Percentiles rank a stretch among this genome's conserved stretches.
phyloP scores from a whole-genome alignment of 176 grass and related monocot species.

The Coix lacrymajobi region DNA sequence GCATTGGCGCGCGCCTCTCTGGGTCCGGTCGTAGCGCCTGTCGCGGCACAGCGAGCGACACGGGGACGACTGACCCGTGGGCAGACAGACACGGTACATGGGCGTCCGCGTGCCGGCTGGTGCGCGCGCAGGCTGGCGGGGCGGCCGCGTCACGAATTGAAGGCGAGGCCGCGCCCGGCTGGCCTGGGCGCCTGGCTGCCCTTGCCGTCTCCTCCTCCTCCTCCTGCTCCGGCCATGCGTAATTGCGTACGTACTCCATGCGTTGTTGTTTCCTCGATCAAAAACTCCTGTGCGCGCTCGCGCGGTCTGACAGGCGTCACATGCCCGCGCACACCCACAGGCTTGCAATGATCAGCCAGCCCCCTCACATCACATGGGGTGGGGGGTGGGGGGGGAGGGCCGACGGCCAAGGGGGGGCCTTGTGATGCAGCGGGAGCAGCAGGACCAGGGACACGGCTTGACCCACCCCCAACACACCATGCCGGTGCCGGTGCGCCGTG shows the following conservation, averaged over 20 bases:
- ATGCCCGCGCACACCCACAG: conserved; percentile 32
- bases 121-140: not conserved
- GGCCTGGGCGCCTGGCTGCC: not conserved
- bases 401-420: not conserved
- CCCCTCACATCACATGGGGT: too few species aligned
- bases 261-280: not conserved
- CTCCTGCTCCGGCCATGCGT: not conserved
- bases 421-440: conserved; percentile 14
- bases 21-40: not conserved
- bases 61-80: not conserved
- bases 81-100: not conserved
- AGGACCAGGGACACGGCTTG: conserved; percentile 57
- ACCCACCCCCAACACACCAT: conserved; percentile 39
- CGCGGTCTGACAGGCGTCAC: conserved; percentile 44
- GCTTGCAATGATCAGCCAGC: conserved; percentile 42
- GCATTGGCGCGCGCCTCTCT: not conserved
- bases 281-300: not conserved
- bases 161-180: not conserved
- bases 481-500: not conserved
- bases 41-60: not conserved
- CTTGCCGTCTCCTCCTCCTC: too few species aligned
- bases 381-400: not conserved
- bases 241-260: too few species aligned
- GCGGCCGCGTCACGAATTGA: not conserved
- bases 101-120: conserved; percentile 1